phyloP scores from a whole-genome alignment of 2,329 filamentous ascomycete genomes.

The Cyanodermella asteris region DNA sequence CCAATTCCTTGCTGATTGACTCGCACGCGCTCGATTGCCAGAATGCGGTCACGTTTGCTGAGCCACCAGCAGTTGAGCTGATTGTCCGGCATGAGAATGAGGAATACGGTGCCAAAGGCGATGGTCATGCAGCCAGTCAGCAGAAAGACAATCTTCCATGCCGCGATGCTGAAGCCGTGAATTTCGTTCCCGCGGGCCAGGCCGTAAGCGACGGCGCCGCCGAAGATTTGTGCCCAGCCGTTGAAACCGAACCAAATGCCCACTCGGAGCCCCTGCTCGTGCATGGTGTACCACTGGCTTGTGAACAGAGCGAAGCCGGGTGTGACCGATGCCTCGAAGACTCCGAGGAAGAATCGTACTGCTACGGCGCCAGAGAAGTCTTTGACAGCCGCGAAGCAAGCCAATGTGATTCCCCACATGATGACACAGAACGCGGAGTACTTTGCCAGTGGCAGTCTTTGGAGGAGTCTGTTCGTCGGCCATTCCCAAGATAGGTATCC shows the following conservation, averaged over 20 bases:
- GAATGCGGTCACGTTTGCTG: conserved; percentile 40
- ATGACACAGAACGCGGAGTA: conserved; percentile 43
- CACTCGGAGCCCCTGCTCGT: conserved; percentile 40
- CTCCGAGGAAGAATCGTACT: conserved; percentile 44
- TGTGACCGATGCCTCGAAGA: conserved; percentile 46
- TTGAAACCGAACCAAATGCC: conserved; percentile 51
- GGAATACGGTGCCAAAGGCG: conserved; percentile 25
- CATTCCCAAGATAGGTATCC: conserved; percentile 38
- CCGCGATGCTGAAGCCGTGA: conserved; percentile 34
- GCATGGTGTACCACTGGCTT: conserved; percentile 50
- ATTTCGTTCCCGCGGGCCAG: conserved; percentile 33
- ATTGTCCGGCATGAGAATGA: conserved; percentile 34
- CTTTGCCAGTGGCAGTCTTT: conserved; percentile 41
- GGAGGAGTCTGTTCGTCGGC: conserved; percentile 41
- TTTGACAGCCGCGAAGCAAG: conserved; percentile 39
- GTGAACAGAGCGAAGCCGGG: conserved; percentile 48
- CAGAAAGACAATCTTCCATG: conserved; percentile 44
- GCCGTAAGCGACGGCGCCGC: conserved; percentile 40
- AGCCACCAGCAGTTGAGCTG: conserved; percentile 41
- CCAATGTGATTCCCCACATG: conserved; percentile 38
- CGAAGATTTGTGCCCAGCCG: conserved; percentile 40
- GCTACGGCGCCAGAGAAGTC: conserved; percentile 40
- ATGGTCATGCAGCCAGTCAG: conserved; percentile 31
- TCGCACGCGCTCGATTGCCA: conserved; percentile 49
- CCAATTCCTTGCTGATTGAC: conserved; percentile 57